A percentile compares a stretch with the other conserved stretches of the same genome.
Conservation (phyloP, 2,329 filamentous ascomycete genomes). For the Pseudocercospora fijiensis region DNA sequence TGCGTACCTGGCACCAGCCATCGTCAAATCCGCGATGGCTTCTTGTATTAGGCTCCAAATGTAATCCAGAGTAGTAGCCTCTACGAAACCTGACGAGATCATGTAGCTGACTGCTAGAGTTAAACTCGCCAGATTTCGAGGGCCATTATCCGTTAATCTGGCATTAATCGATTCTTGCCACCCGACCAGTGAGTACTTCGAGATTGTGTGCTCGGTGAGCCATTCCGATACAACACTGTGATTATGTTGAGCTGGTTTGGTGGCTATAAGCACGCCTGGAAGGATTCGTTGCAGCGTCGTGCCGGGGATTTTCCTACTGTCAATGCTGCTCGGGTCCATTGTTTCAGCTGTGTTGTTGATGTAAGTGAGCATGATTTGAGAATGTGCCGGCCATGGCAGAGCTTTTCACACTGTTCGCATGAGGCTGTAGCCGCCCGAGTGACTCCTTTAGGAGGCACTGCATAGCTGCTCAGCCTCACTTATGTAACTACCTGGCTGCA, state of each 20-base stretch:
- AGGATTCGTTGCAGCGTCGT: background rate
- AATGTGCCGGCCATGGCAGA: background rate
- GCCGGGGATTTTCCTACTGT: background rate
- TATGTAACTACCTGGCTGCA: background rate
- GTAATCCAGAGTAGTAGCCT: background rate
- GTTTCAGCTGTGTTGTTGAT: background rate
- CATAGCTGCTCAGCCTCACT: background rate
- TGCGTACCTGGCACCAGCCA: background rate
- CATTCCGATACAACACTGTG: background rate
- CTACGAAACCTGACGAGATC: background rate
- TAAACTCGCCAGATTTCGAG: background rate
- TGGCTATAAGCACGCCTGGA: background rate
- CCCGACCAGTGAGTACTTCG: background rate
- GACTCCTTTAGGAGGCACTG: background rate
- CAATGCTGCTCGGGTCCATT: background rate
- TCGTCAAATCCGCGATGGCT: background rate
- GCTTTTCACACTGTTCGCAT: background rate
- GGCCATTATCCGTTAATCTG: background rate
- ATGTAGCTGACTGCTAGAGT: constrained; percentile 1
- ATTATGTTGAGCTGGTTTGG: background rate
- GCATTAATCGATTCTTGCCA: background rate
- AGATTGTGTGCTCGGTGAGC: background rate
- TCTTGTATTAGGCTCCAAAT: background rate
- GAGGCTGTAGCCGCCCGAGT: background rate
- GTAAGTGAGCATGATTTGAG: background rate